Evolutionary conservation across 1,284 basidiomycete genomes (phyloP), one percentile per base, ranked within the genome.

Genomic region (Ustilago sp.): DNA sequence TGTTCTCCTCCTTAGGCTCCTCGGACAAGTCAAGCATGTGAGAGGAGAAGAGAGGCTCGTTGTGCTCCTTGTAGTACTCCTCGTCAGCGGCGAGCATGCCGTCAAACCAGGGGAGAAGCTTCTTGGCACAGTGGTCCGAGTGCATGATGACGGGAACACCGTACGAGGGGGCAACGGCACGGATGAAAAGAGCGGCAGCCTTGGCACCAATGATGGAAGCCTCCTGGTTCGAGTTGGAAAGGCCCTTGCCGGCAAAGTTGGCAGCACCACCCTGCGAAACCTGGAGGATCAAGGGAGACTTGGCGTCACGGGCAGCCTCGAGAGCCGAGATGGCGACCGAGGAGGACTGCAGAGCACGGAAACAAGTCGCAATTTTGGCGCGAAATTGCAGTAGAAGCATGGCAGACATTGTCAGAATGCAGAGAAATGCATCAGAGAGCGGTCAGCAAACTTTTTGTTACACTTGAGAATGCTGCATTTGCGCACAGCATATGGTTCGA

Each of bases 1-100:
- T 99, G 90, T 99, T 99, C 86, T 98, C 90, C 83, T 96, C 95
- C 88, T 98, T 97, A 86, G 94, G 87, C 88, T 99, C 96, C 87
- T 99, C 97, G 62, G 95, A 98, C 80, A 99, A 91, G 88, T 99
- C 97, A 82, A 99, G 92, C 97, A 99, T 99, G 93, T 99, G 97
- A 43, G 96, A 98, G 73, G 94, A 96, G 91, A 96, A 98, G 70
- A 99, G 92, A 54, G 97, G 91, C 86, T 94, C 94, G 78, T 92
- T 90, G 89, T 97, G 90, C 82, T 84, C 88, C 88, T 93, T 94
- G 91, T 89, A 97, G 90, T 97, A 95, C 34, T 90, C 93, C 88
- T 98, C 93, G 87, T 99, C 93, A 68, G 96, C 96, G 63, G 91
- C 92, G 87, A 99, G 93, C 97, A 99, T 98, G 76, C 94, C 96